These are phyloP conservation scores for Phytophthora quininea DNA, from an alignment of 352 stramenopile genomes.

Conservation along the genomic window DNA sequence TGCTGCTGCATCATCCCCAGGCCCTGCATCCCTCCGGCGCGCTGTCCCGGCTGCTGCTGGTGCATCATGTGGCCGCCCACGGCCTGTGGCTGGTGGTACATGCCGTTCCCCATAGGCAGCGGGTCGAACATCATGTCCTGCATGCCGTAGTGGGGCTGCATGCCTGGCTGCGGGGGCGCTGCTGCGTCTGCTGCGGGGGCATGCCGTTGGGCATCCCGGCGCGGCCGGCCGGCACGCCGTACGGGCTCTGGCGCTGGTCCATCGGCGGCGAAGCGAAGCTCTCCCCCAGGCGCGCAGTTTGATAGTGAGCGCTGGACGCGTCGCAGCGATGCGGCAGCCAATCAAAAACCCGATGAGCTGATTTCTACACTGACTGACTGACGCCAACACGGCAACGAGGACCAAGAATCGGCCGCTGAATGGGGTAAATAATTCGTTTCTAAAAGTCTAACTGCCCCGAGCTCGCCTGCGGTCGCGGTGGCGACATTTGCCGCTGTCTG, in stretches of 20 bases:
- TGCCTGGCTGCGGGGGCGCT: slow-evolving; percentile 48
- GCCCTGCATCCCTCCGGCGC: slow-evolving; percentile 34
- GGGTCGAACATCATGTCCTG: slow-evolving; percentile 83
- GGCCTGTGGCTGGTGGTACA: slow-evolving; percentile 47
- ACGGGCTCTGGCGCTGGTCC: slow-evolving; percentile 53
- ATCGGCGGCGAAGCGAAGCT: slow-evolving; percentile 41
- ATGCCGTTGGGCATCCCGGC: slow-evolving; percentile 42
- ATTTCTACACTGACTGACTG: background rate
- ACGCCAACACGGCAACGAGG: too few species aligned
- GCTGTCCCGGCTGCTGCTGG: slow-evolving; percentile 39
- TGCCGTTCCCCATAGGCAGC: slow-evolving; percentile 64
- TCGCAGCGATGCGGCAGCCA: background rate
- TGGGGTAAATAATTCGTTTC: too few species aligned
- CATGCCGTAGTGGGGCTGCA: slow-evolving; percentile 68
- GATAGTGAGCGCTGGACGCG: slow-evolving; percentile 13
- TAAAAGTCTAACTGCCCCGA: background rate
- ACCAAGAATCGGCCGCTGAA: too few species aligned
- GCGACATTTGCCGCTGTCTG: slow-evolving; percentile 12
- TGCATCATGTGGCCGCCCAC: slow-evolving; percentile 33
- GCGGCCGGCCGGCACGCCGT: slow-evolving; percentile 45
- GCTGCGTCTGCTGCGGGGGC: slow-evolving; percentile 37
- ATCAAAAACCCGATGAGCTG: background rate
- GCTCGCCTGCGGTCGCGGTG: background rate
- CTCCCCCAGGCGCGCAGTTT: slow-evolving; percentile 15
- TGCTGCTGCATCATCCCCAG: slow-evolving; percentile 58